Evolutionary conservation across 192 early-diverging fungal genomes (phyloP).

Genomic region (Podila minutissima): DNA sequence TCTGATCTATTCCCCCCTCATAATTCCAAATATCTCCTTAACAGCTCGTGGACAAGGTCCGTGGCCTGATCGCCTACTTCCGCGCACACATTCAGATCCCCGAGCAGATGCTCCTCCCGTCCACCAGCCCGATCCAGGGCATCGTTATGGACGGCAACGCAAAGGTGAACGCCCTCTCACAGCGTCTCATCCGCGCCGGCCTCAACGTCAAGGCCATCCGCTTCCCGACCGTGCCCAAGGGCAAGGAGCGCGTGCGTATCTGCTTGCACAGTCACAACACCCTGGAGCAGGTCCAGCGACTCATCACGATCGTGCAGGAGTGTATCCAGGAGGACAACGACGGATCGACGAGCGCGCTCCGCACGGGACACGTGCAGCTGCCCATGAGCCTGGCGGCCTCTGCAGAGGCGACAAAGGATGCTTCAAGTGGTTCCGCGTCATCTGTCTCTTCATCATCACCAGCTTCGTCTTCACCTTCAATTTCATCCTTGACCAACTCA

Average conservation of each 20-base stretch:
- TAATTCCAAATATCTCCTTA: neutral
- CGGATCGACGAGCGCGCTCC: too few relatives aligned
- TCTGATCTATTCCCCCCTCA: conserved; percentile 51
- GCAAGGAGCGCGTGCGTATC: conserved; percentile 84
- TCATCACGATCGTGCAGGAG: conserved; percentile 29
- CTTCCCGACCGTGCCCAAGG: conserved; percentile 82
- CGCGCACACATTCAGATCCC: conserved; percentile 57
- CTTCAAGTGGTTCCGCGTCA: too few relatives aligned
- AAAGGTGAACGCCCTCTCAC: conserved; percentile 19
- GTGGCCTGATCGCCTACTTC: conserved; percentile 62
- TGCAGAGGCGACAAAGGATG: too few relatives aligned
- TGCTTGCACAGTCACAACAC: conserved; percentile 87
- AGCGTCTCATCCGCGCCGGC: conserved; percentile 56
- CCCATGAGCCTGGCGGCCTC: too few relatives aligned
- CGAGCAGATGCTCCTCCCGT: conserved; percentile 64
- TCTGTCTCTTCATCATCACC: neutral
- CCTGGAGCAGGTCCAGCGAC: conserved; percentile 58
- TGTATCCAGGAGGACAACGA: conserved; percentile 10
- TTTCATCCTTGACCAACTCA: neutral
- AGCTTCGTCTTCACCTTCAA: neutral
- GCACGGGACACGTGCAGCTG: too few relatives aligned
- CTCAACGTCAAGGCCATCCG: conserved; percentile 82
- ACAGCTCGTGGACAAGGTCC: conserved; percentile 45
- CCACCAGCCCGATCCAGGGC: conserved; percentile 80
- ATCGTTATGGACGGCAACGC: conserved; percentile 74